phyloP scores from a whole-genome alignment of 2,329 filamentous ascomycete species.

The Scleromitrula shiraiana region DNA sequence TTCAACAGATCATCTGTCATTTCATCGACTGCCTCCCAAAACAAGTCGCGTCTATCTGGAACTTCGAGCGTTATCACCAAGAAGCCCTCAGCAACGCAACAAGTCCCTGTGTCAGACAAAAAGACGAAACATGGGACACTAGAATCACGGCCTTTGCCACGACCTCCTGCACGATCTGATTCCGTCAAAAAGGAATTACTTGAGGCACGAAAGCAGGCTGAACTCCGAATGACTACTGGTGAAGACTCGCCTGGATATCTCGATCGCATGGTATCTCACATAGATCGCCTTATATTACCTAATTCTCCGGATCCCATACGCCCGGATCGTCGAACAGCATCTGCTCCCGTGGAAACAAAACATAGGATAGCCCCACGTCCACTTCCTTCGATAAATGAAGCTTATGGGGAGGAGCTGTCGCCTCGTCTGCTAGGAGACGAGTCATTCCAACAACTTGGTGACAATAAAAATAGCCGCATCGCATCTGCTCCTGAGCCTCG shows the following conservation, averaged over 20 bases:
- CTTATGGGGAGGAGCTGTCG: conserved; percentile 17
- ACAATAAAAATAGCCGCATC: conserved; percentile 19
- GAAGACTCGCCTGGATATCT: conserved; percentile 38
- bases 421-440: conserved; percentile 12
- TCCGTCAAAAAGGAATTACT: conserved; percentile 26
- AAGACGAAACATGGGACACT: conserved; percentile 15
- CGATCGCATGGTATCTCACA: conserved; percentile 50
- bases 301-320: conserved; percentile 12
- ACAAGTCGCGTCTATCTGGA: conserved; percentile 3
- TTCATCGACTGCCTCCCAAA: not conserved
- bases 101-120: not conserved
- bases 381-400: conserved; percentile 27
- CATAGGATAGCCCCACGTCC: conserved; percentile 7
- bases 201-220: conserved; percentile 25
- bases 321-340: conserved; percentile 35
- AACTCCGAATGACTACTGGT: conserved; percentile 22
- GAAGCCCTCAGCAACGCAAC: not conserved
- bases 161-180: conserved; percentile 24
- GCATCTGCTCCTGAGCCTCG: conserved; percentile 28
- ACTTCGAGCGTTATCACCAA: conserved; percentile 3
- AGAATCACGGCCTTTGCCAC: conserved; percentile 26
- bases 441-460: conserved; percentile 10
- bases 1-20: conserved; percentile 62
- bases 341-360: conserved; percentile 34
- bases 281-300: conserved; percentile 48